phyloP scores from a whole-genome alignment of 1,284 basidiomycete genomes.

The Cutaneotrichosporon sp. region DNA sequence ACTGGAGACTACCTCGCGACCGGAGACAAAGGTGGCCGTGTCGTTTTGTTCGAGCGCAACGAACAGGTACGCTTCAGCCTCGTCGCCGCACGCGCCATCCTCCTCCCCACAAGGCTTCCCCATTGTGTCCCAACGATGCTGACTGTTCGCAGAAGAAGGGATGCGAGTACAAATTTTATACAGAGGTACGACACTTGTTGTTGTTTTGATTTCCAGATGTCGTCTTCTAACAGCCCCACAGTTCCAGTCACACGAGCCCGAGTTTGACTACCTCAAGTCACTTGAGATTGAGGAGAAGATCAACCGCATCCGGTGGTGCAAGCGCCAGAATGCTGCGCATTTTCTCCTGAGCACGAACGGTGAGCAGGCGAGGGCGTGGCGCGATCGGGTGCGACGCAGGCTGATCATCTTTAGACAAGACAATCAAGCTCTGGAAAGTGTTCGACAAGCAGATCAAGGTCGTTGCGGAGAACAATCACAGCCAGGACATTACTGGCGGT shows the following conservation, averaged over 20 bases:
- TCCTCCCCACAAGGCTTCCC: neutral
- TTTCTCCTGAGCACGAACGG: constrained; percentile 97
- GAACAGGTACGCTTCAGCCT: constrained; percentile 70
- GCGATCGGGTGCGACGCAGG: neutral
- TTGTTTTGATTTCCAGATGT: constrained; percentile 6
- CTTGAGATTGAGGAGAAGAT: constrained; percentile 99
- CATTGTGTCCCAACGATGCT: constrained; percentile 1
- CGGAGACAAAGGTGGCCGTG: constrained; percentile 97
- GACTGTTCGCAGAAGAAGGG: constrained; percentile 80
- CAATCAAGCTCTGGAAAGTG: constrained; percentile 99
- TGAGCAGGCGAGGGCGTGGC: constrained; percentile 40
- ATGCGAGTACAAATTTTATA: constrained; percentile 99
- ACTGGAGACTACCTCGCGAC: constrained; percentile 99
- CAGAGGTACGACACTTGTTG: constrained; percentile 61
- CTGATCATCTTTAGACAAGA: constrained; percentile 73
- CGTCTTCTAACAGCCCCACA: constrained; percentile 19
- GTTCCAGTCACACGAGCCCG: constrained; percentile 97
- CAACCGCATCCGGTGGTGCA: constrained; percentile 99
- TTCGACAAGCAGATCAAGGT: constrained; percentile 97
- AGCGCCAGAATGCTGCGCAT: constrained; percentile 94
- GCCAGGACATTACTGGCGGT: constrained; percentile 62
- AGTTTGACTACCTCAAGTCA: constrained; percentile 99
- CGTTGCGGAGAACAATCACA: constrained; percentile 94
- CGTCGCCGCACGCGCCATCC: neutral
- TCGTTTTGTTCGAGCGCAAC: constrained; percentile 97